Evolutionary conservation across 2,329 filamentous ascomycete species (phyloP), one percentile per base, ranked within the genome.

Genomic region (Aspergillus fischeri): DNA sequence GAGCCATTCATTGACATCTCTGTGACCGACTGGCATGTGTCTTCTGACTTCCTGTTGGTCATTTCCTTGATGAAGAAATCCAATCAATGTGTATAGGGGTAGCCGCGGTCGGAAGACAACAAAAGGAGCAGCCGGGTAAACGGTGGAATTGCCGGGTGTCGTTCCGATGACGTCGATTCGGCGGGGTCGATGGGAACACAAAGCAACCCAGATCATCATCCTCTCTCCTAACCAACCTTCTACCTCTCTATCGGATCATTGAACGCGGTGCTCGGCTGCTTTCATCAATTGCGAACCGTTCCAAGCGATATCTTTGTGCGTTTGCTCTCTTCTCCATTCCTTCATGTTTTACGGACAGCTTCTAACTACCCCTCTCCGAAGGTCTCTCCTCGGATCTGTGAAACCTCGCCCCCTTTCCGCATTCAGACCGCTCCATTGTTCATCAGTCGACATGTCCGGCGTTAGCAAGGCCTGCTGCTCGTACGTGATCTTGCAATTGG

Each of bases 381-480:
- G 64, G 60, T 60, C 60, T 35, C 57, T 62, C 52, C 21, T 59
- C 48, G 24, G 59, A 11, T 62, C 60, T 9, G 20, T 58, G 17
- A 61, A 59, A 57, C 49, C 57, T 51, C 54, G 52, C 38, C 47
- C 47, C 20, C 7, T 51, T 24, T 49, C n/a, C 42, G 38, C 49
- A 8, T 53, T 58, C 27, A 57, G 62, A 35, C 51, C 56, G 9
- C 56, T 65, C 28, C 65, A 69, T 53, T 66, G 59, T 56, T 66
- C 64, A 21, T 63, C 65, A 49, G 49, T 60, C 56, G 55, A 55
- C 55, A 76, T 76, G 75, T 70, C 75, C 56, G 68, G 73, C 63
- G 68, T 76, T 59, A 77, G 73, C 66, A 75, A 77, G 65, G 75
- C 75, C 32, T 78, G 75, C 53, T 78, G 75, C 73, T 76, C 73